Evolutionary conservation across 768 basidiomycete species (phyloP).

Genomic region (Naganishia onofrii): DNA sequence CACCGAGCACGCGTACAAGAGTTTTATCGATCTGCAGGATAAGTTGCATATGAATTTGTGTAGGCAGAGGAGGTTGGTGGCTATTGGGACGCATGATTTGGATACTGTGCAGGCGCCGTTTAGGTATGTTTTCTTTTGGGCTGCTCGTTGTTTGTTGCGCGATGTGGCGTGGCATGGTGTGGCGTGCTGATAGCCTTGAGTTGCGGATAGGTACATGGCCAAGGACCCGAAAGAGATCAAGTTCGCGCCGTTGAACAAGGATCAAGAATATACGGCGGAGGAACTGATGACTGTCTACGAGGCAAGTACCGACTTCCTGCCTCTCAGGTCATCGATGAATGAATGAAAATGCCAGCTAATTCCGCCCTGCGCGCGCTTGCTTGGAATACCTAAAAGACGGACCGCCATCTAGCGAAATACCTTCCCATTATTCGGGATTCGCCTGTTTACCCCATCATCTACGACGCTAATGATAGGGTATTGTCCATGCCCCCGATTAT

Average conservation of each 20-base stretch:
- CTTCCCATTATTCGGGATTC: slow-evolving; percentile 90
- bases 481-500: slow-evolving; percentile 93
- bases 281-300: slow-evolving; percentile 92
- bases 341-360: background rate
- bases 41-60: slow-evolving; percentile 97
- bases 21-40: slow-evolving; percentile 99
- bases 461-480: slow-evolving; percentile 80
- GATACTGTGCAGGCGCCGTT: slow-evolving; percentile 85
- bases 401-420: slow-evolving; percentile 85
- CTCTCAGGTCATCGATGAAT: too few relatives aligned
- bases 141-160: too few relatives aligned
- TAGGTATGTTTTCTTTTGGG: slow-evolving; percentile 62
- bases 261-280: slow-evolving; percentile 73
- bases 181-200: background rate
- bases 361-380: too few relatives aligned
- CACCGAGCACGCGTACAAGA: slow-evolving; percentile 81
- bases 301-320: slow-evolving; percentile 56
- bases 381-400: slow-evolving; percentile 62
- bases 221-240: slow-evolving; percentile 75
- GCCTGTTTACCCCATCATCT: slow-evolving; percentile 96
- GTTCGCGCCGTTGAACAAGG: slow-evolving; percentile 81
- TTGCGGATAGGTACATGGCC: slow-evolving; percentile 45
- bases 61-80: slow-evolving; percentile 80
- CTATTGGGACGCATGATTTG: slow-evolving; percentile 96
- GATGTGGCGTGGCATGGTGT: slow-evolving; percentile 57